phyloP scores from a whole-genome alignment of 1,139 yeast genomes.

The Sugiyamaella grinbergsii region DNA sequence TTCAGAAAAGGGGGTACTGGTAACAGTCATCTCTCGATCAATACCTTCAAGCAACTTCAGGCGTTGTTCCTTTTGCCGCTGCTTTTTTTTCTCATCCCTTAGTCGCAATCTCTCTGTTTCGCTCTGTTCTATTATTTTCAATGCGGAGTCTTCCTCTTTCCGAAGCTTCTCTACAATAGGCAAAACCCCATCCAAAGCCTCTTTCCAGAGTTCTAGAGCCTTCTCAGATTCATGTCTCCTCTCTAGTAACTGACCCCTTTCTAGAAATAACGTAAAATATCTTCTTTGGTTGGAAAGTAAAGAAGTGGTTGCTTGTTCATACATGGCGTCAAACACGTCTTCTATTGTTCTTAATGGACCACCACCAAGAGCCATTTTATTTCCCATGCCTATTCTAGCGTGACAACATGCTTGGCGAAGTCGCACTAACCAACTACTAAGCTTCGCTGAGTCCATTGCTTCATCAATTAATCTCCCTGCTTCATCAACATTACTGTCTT shows the following conservation, averaged over 20 bases:
- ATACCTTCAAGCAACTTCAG: constrained; percentile 37
- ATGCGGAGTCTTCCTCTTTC: constrained; percentile 25
- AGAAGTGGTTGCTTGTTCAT: constrained; percentile 53
- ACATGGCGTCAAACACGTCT: constrained; percentile 66
- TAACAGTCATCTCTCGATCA: constrained; percentile 33
- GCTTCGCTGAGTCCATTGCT: constrained; percentile 28
- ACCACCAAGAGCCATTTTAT: constrained; percentile 38
- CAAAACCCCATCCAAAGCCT: constrained; percentile 47
- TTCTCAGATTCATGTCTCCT: constrained; percentile 51
- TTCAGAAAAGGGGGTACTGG: constrained; percentile 24
- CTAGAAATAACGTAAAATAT: constrained; percentile 49
- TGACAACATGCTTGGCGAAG: constrained; percentile 83
- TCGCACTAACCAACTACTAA: constrained; percentile 59
- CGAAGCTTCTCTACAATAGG: constrained; percentile 36
- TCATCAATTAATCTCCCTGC: constrained; percentile 47
- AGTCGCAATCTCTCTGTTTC: constrained; percentile 23
- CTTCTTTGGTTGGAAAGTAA: constrained; percentile 54
- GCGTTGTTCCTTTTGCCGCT: constrained; percentile 21
- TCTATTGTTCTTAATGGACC: constrained; percentile 53
- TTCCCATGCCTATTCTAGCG: constrained; percentile 63
- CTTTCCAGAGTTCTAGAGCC: constrained; percentile 52
- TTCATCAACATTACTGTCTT: constrained; percentile 60
- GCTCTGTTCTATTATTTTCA: constrained; percentile 29
- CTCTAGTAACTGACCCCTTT: constrained; percentile 63
- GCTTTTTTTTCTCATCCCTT: constrained; percentile 20